phyloP scores from a whole-genome alignment of 1,139 yeast genomes.

The Debaryomyces sp. region DNA sequence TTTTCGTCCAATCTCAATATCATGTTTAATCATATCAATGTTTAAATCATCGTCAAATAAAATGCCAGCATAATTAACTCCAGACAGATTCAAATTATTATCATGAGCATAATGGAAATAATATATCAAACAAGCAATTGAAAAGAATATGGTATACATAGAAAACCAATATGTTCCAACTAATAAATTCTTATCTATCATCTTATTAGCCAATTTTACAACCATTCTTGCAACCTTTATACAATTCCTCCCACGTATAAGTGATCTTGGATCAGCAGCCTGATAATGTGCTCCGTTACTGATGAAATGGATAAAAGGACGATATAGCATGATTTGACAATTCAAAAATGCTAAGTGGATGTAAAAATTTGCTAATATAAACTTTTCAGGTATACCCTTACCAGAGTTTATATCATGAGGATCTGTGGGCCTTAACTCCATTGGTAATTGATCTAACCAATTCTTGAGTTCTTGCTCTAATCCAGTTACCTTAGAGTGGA shows the following conservation, averaged over 20 bases:
- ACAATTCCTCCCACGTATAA: slow-evolving; percentile 80
- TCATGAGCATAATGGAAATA: slow-evolving; percentile 74
- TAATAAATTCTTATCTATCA: slow-evolving; percentile 72
- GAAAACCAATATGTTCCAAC: slow-evolving; percentile 95
- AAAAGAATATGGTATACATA: slow-evolving; percentile 87
- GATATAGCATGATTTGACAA: slow-evolving; percentile 80
- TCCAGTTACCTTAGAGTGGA: slow-evolving; percentile 68
- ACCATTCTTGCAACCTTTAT: slow-evolving; percentile 84
- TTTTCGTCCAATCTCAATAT: slow-evolving; percentile 80
- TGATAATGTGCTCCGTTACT: slow-evolving; percentile 49
- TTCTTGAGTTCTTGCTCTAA: slow-evolving; percentile 71
- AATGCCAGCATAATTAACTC: slow-evolving; percentile 49
- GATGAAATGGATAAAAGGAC: slow-evolving; percentile 90
- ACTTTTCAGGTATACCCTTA: slow-evolving; percentile 57
- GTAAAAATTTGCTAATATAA: slow-evolving; percentile 72
- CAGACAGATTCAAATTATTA: slow-evolving; percentile 24
- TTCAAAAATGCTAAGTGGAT: slow-evolving; percentile 80
- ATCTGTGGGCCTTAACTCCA: slow-evolving; percentile 73
- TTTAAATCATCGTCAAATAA: slow-evolving; percentile 62
- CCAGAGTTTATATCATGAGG: slow-evolving; percentile 36
- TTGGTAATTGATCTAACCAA: slow-evolving; percentile 78
- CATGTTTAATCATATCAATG: slow-evolving; percentile 68
- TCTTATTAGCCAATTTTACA: slow-evolving; percentile 79
- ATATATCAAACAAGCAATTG: slow-evolving; percentile 84
- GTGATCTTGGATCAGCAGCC: slow-evolving; percentile 45